Evolutionary conservation across 495 filamentous ascomycete species (phyloP).

Genomic region (Friedmanniomyces simplex): DNA sequence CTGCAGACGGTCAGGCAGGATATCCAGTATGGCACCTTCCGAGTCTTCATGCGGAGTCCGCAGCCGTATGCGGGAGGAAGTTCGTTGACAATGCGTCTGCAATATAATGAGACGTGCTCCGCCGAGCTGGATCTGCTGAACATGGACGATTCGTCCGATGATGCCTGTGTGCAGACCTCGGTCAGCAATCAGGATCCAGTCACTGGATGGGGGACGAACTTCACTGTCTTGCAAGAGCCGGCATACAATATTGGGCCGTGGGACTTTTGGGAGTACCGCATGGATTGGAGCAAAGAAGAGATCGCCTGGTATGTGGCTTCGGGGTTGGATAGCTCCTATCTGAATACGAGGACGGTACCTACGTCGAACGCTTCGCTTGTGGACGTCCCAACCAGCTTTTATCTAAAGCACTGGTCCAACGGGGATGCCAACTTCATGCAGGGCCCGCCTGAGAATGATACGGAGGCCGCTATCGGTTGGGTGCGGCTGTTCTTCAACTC

Average conservation of each 20-base stretch:
- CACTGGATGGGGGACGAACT: conserved; percentile 25
- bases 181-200: conserved; percentile 26
- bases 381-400: conserved; percentile 27
- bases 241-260: conserved; percentile 20
- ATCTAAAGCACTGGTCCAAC: conserved; percentile 35
- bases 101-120: conserved; percentile 31
- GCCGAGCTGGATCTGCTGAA: conserved; percentile 32
- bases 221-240: conserved; percentile 20
- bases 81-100: conserved; percentile 31
- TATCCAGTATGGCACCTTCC: conserved; percentile 35
- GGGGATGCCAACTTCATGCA: conserved; percentile 29
- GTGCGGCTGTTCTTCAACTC: conserved; percentile 36
- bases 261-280: conserved; percentile 32
- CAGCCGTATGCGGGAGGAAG: conserved; percentile 21
- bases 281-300: conserved; percentile 33
- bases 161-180: conserved; percentile 32
- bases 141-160: conserved; percentile 19
- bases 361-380: conserved; percentile 2
- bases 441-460: conserved; percentile 27
- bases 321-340: neutral
- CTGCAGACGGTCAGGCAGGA: conserved; percentile 30
- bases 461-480: conserved; percentile 32
- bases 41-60: conserved; percentile 26
- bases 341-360: conserved; percentile 19
- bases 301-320: conserved; percentile 29